Conservation (phyloP, 345 rosid species). For the sweet orange (Citrus sinensis) region DVS_A1.0 CM039168.1:2438001-2438500, state of each 20-base stretch:
- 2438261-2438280: constrained; percentile 67
- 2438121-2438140: constrained; percentile 67
- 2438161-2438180: constrained; percentile 51
- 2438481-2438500: constrained; percentile 49
- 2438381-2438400: constrained; percentile 84
- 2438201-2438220: constrained; percentile 55
- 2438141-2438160: constrained; percentile 37
- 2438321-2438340: constrained; percentile 76
- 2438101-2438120: constrained; percentile 67
- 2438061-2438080: constrained; percentile 50
- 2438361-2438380: constrained; percentile 60
- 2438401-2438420: constrained; percentile 77
- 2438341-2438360: constrained; percentile 52
- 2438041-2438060: constrained; percentile 71
- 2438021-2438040: constrained; percentile 65
- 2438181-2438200: constrained; percentile 69
- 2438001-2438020: constrained; percentile 79
- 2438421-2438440: constrained; percentile 57
- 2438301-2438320: constrained; percentile 62
- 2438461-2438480: constrained; percentile 84
- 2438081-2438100: constrained; percentile 41
- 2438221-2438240: constrained; percentile 46
- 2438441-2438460: constrained; percentile 71
- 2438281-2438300: constrained; percentile 57
- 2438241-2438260: constrained; percentile 57